Conservation (phyloP, 2,329 filamentous ascomycete genomes). For the Hirsutella minnesotensis region DNA sequence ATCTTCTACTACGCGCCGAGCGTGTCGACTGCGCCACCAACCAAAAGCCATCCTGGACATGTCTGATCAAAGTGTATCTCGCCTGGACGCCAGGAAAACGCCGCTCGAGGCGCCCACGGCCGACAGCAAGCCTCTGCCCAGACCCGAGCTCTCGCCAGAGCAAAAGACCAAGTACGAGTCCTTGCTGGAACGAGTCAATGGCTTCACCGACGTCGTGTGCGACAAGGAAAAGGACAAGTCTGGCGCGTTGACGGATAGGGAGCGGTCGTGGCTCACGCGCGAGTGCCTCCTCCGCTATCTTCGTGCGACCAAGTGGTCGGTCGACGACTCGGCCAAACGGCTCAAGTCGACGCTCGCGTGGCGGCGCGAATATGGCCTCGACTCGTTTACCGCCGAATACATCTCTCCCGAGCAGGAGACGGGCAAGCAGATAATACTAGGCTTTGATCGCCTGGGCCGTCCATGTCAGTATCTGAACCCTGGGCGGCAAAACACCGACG, state of each 20-base stretch:
- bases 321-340: slow-evolving; percentile 65
- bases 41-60: too few species aligned
- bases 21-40: too few species aligned
- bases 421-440: slow-evolving; percentile 83
- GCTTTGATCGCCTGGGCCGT: slow-evolving; percentile 75
- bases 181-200: slow-evolving; percentile 57
- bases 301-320: slow-evolving; percentile 83
- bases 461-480: slow-evolving; percentile 88
- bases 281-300: slow-evolving; percentile 91
- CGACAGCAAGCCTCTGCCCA: slow-evolving; percentile 42
- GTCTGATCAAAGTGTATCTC: too few species aligned
- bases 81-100: slow-evolving; percentile 24
- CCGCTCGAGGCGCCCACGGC: slow-evolving; percentile 48
- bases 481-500: slow-evolving; percentile 83
- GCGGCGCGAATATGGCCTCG: slow-evolving; percentile 81
- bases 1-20: too few species aligned
- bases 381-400: slow-evolving; percentile 69
- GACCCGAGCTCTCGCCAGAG: slow-evolving; percentile 55
- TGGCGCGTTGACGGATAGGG: slow-evolving; percentile 61
- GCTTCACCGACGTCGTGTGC: slow-evolving; percentile 53
- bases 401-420: slow-evolving; percentile 93
- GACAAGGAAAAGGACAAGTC: slow-evolving; percentile 45
- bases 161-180: slow-evolving; percentile 73
- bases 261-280: slow-evolving; percentile 81
- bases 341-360: slow-evolving; percentile 71